phyloP scores from a whole-genome alignment of 495 filamentous ascomycete species.

The Talaromyces ruber region DNA sequence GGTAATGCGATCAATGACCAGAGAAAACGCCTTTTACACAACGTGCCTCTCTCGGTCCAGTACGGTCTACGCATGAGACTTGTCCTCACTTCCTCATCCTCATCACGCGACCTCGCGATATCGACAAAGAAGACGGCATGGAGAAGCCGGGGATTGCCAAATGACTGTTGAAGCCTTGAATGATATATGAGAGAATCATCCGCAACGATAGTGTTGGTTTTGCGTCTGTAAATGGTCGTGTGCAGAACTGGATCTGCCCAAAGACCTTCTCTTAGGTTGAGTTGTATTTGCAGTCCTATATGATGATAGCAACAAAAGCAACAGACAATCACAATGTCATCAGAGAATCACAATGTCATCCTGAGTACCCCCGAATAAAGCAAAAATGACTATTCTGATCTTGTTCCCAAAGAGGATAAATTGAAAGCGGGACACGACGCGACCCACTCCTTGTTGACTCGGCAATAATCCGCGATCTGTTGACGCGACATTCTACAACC shows the following conservation, averaged over 20 bases:
- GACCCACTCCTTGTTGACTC: conserved; percentile 14
- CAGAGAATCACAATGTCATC: too few species aligned
- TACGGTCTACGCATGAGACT: not conserved
- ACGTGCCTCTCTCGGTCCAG: not conserved
- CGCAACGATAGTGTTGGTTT: too few species aligned
- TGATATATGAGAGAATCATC: too few species aligned
- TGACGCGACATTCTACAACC: not conserved
- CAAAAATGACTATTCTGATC: not conserved
- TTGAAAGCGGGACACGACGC: conserved; percentile 17
- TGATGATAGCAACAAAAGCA: too few species aligned
- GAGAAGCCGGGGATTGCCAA: not conserved
- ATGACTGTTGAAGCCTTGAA: not conserved
- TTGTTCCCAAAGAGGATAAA: conserved; percentile 40
- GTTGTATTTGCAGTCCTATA: too few species aligned
- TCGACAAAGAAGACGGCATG: not conserved
- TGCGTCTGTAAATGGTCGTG: too few species aligned
- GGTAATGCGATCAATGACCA: too few species aligned
- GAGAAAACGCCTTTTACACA: too few species aligned
- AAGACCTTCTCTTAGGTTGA: too few species aligned
- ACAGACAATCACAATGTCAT: too few species aligned
- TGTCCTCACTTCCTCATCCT: not conserved
- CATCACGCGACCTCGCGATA: not conserved
- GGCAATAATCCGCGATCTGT: not conserved
- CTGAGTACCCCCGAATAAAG: too few species aligned
- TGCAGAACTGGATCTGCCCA: too few species aligned